phyloP scores from a whole-genome alignment of 2,329 filamentous ascomycete species.

The Bisporella sp. region DNA sequence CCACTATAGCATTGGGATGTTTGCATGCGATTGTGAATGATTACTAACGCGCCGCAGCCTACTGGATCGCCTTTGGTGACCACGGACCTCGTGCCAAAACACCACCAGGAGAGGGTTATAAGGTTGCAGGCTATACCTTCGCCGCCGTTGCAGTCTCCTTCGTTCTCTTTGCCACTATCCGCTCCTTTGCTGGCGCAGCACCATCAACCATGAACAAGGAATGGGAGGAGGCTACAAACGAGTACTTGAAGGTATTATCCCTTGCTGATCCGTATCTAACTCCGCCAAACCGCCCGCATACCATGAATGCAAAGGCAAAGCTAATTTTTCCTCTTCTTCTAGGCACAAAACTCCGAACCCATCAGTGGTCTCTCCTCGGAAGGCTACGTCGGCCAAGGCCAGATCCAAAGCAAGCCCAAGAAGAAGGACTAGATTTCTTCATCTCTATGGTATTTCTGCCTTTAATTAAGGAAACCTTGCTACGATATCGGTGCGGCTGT shows the following conservation, averaged over 20 bases:
- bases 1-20: too few species aligned
- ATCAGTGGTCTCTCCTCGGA: conserved; percentile 77
- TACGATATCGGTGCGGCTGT: too few species aligned
- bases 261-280: not conserved
- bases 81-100: conserved; percentile 83
- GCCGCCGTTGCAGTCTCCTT: conserved; percentile 61
- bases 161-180: conserved; percentile 65
- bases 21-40: not conserved
- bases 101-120: conserved; percentile 79
- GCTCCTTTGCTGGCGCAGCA: conserved; percentile 61
- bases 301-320: too few species aligned
- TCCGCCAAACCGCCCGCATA: not conserved
- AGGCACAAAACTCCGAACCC: conserved; percentile 81
- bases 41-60: conserved; percentile 52
- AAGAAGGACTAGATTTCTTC: conserved; percentile 15
- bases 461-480: too few species aligned
- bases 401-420: conserved; percentile 52
- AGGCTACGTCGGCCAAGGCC: conserved; percentile 71
- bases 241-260: conserved; percentile 74
- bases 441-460: too few species aligned
- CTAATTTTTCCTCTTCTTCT: conserved; percentile 12
- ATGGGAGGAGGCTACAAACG: conserved; percentile 92
- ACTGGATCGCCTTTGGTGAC: conserved; percentile 97
- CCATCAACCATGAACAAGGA: conserved; percentile 93
- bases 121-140: conserved; percentile 66